These are phyloP conservation scores for Neophaeococcomyces aloes DNA, from an alignment of 2,329 filamentous ascomycete genomes.

Conservation along the genomic window DNA sequence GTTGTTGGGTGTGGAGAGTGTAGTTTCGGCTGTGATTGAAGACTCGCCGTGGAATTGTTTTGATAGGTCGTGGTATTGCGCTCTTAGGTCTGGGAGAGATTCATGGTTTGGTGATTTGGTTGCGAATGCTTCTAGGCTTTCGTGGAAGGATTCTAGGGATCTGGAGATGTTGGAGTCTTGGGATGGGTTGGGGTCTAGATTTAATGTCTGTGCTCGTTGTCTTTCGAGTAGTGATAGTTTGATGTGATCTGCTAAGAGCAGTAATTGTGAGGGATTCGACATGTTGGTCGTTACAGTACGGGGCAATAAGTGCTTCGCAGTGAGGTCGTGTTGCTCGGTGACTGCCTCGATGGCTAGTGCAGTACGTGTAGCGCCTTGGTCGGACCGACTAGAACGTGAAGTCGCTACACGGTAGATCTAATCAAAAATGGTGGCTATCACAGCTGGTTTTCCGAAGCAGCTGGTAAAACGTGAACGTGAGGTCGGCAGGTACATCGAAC, in stretches of 20 bases:
- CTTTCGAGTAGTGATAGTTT: constrained; percentile 91
- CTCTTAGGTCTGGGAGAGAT: constrained; percentile 50
- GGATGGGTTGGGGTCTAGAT: constrained; percentile 59
- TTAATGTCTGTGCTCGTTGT: constrained; percentile 70
- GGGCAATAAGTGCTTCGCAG: not conserved
- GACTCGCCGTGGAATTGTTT: constrained; percentile 65
- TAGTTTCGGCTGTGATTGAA: constrained; percentile 40
- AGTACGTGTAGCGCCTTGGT: too few species aligned
- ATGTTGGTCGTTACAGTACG: constrained; percentile 26
- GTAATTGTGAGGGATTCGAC: constrained; percentile 60
- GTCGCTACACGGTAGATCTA: too few species aligned
- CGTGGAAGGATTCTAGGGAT: constrained; percentile 74
- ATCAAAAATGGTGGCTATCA: too few species aligned
- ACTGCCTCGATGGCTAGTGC: too few species aligned
- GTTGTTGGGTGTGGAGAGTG: constrained; percentile 52
- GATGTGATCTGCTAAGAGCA: constrained; percentile 90
- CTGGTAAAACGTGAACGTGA: too few species aligned
- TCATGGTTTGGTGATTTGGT: constrained; percentile 24
- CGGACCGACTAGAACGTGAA: too few species aligned
- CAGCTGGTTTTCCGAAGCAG: too few species aligned
- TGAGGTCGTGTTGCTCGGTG: not conserved
- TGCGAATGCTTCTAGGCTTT: constrained; percentile 63
- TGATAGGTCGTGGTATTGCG: constrained; percentile 65
- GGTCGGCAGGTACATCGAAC: too few species aligned
- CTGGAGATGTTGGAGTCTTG: constrained; percentile 84